Evolutionary conservation across 2,329 filamentous ascomycete species (phyloP).

Genomic region (Aspergillus novofumigatus): DNA sequence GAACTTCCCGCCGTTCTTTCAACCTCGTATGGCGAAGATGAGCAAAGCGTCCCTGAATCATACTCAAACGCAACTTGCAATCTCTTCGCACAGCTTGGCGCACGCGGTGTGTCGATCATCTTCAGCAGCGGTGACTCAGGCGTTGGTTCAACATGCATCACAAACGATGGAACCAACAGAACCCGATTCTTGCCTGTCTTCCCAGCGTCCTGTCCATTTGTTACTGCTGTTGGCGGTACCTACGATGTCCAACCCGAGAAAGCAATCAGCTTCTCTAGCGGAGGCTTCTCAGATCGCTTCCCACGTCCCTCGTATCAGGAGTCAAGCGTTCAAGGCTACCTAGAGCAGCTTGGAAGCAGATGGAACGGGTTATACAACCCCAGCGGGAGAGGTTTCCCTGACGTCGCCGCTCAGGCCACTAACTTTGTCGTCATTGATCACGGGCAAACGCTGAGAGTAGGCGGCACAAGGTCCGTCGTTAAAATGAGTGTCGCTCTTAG

Average conservation of each 20-base stretch:
- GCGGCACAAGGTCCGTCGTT: slow-evolving; percentile 43
- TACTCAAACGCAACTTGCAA: slow-evolving; percentile 61
- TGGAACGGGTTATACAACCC: slow-evolving; percentile 47
- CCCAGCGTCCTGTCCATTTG: slow-evolving; percentile 57
- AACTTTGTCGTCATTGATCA: slow-evolving; percentile 40
- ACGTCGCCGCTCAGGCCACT: slow-evolving; percentile 56
- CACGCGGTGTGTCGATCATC: slow-evolving; percentile 64
- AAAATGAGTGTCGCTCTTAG: not conserved
- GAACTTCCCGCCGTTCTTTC: slow-evolving; percentile 60
- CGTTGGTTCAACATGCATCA: slow-evolving; percentile 52
- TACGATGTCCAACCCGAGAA: slow-evolving; percentile 50
- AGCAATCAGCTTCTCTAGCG: slow-evolving; percentile 50
- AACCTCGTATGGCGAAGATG: slow-evolving; percentile 68
- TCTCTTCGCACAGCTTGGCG: slow-evolving; percentile 60
- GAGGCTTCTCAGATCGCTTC: slow-evolving; percentile 49
- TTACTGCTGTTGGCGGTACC: slow-evolving; percentile 61
- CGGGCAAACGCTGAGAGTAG: slow-evolving; percentile 34
- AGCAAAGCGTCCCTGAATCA: slow-evolving; percentile 56
- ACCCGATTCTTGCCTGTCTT: slow-evolving; percentile 53
- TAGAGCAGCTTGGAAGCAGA: slow-evolving; percentile 37
- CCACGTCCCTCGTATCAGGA: slow-evolving; percentile 46
- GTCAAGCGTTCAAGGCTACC: slow-evolving; percentile 41
- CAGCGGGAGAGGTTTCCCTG: slow-evolving; percentile 58
- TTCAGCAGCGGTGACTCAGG: slow-evolving; percentile 61
- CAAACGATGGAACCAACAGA: slow-evolving; percentile 52